These are phyloP conservation scores for Proliferodiscus dingleyae DNA, from an alignment of 2,329 filamentous ascomycete genomes.

Conservation along the genomic window DNA sequence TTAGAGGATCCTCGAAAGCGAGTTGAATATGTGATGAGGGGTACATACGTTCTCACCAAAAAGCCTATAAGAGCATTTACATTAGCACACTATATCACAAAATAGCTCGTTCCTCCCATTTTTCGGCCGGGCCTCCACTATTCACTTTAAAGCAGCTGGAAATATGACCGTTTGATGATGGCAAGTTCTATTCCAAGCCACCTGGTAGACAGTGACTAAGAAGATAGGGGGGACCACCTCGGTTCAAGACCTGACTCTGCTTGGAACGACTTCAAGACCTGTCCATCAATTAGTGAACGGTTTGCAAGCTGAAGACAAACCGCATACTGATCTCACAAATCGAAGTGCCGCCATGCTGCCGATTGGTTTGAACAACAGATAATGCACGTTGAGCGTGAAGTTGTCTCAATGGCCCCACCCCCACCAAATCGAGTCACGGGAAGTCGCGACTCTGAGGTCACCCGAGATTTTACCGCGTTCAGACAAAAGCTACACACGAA, in stretches of 20 bases:
- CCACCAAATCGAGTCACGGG: no score
- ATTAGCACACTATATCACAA: constrained; percentile 6
- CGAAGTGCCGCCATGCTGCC: constrained; percentile 48
- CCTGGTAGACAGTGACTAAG: not conserved
- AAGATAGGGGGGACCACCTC: constrained; percentile 43
- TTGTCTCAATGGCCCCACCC: not conserved
- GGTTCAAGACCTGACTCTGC: constrained; percentile 80
- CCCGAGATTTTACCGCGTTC: constrained; percentile 7
- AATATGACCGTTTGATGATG: no score
- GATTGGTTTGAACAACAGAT: constrained; percentile 13
- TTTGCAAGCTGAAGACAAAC: not conserved
- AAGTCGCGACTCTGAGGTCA: not conserved
- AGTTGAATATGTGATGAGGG: not conserved
- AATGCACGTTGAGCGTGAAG: constrained; percentile 6
- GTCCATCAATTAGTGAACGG: constrained; percentile 14
- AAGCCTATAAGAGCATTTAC: constrained; percentile 17
- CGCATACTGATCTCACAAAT: constrained; percentile 60
- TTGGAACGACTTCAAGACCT: constrained; percentile 80
- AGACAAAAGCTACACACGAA: no score
- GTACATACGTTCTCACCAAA: constrained; percentile 31
- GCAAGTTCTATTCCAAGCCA: no score
- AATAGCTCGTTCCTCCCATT: not conserved
- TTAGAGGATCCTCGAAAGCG: not conserved
- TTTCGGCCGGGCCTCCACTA: no score
- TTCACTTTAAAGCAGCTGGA: no score